Percentiles rank a stretch among this genome's conserved stretches.
Conservation (phyloP, 805 yeast species). For the Millerozyma miso region DNA sequence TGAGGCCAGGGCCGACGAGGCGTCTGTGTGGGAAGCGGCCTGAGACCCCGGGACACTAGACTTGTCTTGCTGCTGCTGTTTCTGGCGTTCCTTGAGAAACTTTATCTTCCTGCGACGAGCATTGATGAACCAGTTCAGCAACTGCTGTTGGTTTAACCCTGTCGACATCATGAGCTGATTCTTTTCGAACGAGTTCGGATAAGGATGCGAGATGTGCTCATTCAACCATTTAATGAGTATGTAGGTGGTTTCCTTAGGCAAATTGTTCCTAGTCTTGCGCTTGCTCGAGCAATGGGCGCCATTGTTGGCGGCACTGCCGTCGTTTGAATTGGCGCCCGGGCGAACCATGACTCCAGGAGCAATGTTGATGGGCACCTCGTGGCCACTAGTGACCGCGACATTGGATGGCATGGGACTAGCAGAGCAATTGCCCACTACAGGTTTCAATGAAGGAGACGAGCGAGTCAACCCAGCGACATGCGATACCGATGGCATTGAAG, state of each 20-base stretch:
- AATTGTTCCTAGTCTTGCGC: slow-evolving; percentile 56
- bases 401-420: neutral
- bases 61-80: neutral
- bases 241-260: slow-evolving; percentile 75
- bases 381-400: neutral
- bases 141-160: slow-evolving; percentile 75
- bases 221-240: slow-evolving; percentile 70
- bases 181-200: slow-evolving; percentile 79
- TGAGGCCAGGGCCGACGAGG: no score
- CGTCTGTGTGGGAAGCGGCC: no score
- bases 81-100: slow-evolving; percentile 39
- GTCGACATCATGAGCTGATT: slow-evolving; percentile 63
- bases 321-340: neutral
- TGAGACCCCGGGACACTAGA: no score
- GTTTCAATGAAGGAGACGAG: neutral
- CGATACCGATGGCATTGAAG: no score
- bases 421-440: neutral
- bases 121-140: slow-evolving; percentile 84
- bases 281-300: slow-evolving; percentile 3
- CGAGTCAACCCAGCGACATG: neutral
- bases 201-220: slow-evolving; percentile 73
- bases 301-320: neutral
- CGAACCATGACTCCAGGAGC: neutral
- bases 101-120: slow-evolving; percentile 75
- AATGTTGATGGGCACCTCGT: neutral